A percentile compares a stretch with the other conserved stretches of the same genome.
Evolutionary conservation across 164 flowering plant species (phyloP).

Genomic region (Protea cynaroides): DNA sequence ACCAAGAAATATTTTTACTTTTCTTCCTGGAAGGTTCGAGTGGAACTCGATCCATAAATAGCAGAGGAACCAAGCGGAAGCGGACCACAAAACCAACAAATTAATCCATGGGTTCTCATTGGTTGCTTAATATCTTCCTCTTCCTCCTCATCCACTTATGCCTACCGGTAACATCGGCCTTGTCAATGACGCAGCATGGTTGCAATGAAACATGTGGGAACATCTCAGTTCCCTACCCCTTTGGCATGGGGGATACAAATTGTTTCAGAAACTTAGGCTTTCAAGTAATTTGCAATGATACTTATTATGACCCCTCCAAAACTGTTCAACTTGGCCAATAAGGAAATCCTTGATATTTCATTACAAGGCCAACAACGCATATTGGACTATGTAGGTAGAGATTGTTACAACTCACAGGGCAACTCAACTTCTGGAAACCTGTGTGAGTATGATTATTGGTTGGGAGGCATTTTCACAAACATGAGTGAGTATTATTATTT

Average conservation of each 20-base stretch:
- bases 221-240: conserved; percentile 24
- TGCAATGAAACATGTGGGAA: conserved; percentile 25
- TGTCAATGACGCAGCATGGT: conserved; percentile 6
- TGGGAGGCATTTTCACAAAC: too few relatives aligned
- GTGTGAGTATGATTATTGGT: not conserved
- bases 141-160: not conserved
- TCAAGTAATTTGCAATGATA: conserved; percentile 5
- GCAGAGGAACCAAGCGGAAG: too few relatives aligned
- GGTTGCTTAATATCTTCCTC: too few relatives aligned
- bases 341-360: conserved; percentile 7
- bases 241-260: conserved; percentile 21
- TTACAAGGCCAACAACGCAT: not conserved
- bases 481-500: too few relatives aligned
- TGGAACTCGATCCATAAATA: too few relatives aligned
- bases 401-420: conserved; percentile 2
- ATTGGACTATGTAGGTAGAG: not conserved
- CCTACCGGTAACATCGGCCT: not conserved
- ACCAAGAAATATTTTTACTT: too few relatives aligned
- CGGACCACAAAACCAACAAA: too few relatives aligned
- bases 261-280: conserved; percentile 7
- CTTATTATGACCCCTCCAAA: conserved; percentile 4
- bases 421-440: not conserved
- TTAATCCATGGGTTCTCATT: too few relatives aligned
- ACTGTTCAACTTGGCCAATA: not conserved
- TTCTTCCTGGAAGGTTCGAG: too few relatives aligned